Evolutionary conservation across 352 stramenopile genomes (phyloP).

Genomic region (Nothophytophthora sp.): DNA sequence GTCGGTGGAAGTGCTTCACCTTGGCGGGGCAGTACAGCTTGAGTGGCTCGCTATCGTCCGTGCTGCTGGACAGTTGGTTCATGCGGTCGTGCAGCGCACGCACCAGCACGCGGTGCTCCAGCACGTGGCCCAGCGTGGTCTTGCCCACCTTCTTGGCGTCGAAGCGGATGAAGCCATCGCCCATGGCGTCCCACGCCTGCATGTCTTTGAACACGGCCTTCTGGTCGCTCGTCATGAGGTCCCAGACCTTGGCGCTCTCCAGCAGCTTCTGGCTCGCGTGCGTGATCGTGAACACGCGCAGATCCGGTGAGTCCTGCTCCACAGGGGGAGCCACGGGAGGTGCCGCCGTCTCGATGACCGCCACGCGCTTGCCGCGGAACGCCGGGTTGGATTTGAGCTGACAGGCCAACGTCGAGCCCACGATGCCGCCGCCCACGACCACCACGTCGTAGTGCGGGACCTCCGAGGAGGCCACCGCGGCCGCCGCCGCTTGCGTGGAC

Average conservation of each 20-base stretch:
- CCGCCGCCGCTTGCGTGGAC: conserved; percentile 14
- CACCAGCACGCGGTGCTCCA: conserved; percentile 90
- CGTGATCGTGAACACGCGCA: conserved; percentile 91
- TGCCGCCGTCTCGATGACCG: conserved; percentile 64
- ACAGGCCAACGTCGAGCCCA: conserved; percentile 80
- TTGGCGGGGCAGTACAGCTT: conserved; percentile 77
- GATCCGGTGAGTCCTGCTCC: conserved; percentile 73
- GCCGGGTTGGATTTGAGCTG: conserved; percentile 76
- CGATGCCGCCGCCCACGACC: conserved; percentile 83
- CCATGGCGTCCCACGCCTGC: conserved; percentile 92
- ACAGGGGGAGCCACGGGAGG: conserved; percentile 41
- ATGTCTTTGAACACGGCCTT: conserved; percentile 85
- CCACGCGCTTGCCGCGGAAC: conserved; percentile 82
- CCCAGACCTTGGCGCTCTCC: conserved; percentile 76
- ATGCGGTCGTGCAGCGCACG: conserved; percentile 86
- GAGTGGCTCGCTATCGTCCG: conserved; percentile 54
- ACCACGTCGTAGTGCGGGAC: conserved; percentile 77
- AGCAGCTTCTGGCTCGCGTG: conserved; percentile 82
- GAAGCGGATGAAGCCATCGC: conserved; percentile 89
- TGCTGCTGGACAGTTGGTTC: conserved; percentile 55
- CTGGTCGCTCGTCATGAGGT: conserved; percentile 56
- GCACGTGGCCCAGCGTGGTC: conserved; percentile 77
- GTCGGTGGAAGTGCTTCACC: conserved; percentile 81
- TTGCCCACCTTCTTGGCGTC: conserved; percentile 62
- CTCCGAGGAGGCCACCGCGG: conserved; percentile 26